Base-by-base conservation (phyloP, 1,284 basidiomycete genomes). In the Rhodotorula glutinis region DNA sequence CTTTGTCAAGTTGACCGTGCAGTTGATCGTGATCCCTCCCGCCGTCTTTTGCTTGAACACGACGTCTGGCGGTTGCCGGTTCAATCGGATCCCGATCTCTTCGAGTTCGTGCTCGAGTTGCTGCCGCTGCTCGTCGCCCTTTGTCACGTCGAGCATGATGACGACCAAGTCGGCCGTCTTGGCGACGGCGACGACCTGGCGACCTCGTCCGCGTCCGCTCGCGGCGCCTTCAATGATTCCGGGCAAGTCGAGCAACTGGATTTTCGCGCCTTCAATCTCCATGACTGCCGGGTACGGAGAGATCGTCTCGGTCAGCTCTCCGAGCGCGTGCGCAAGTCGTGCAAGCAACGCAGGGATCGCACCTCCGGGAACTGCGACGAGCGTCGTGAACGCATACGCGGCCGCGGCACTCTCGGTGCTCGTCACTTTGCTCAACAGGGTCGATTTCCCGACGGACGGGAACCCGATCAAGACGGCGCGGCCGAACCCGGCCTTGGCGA, bases 151-250 rank as follows among this genome's bases (percentile, higher is more conserved):
- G 60, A 95, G 84, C 90, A 97, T 93, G 74, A 98, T 85, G 53
- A 80, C 67, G 73, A 98, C 94, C 53, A 98, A 83, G 79, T 98
- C 95, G 2, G 95, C 93, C 2, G 95, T 98, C 81, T 63, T 90
- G 85, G 79, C 79, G 1, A 79, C 79, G 23, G 78, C 76, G 23
- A 98, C 92, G 38, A 98, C 95, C 80, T 98, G 95, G 72, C 95
- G 86, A 57, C 95, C 95, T 76, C 95, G 85, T 44, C 95, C 95
- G 73, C 92, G 86, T 72, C 92, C 90, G 81, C 92, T 89, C 73
- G 90, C 90, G 11, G 95, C 94, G 53, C 94, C 95, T 80, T 98
- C 94, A 29, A 98, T 92, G 76, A 98, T 98, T 80, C 95, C 95
- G 3, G 95, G 95, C 63, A 98, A 81, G 85, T 98, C 95, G 38